Base-by-base conservation (phyloP, 169 alveolate species). In the Besnoitia besnoiti region DNA sequence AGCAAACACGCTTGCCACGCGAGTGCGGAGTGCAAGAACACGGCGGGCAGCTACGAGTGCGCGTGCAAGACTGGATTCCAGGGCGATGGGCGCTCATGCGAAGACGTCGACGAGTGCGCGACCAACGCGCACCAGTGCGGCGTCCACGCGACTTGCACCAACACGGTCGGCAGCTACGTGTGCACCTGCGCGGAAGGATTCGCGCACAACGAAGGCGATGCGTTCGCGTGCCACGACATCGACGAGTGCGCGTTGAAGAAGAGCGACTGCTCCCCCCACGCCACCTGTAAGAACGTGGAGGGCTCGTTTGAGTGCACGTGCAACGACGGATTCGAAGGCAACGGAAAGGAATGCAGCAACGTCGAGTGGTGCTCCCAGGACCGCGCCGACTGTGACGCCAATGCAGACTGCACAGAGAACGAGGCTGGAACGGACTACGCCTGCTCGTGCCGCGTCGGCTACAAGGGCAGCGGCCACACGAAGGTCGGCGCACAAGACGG, bases 91-190 rank as follows among this genome's bases (percentile, higher is more conserved):
- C 89, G 55, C 55, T 55, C 51, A 37, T 95, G 97, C 89, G 84
- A 49, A 33, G 97, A 95, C 89, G 62, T 95, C 37, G 95, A 95
- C 73, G 97, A 95, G 89, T 95, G 97, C 91, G 51, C 94, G 24
- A 84, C 51, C 2, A 92, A 93, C 14, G 91, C 93, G 21, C 90
- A 94, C 51, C 76, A 82, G 33, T 95, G 97, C 55, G 91, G 91
- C 0, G 27, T 33, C 39, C 91, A 94, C 55, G 90, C 94, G 67
- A 61, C 39, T 21, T 95, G 97, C 85, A 35, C 37, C 35, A 94
- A 95, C 88, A 95, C 97, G 24, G 51, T 85, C 4, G 97, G 97
- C n/a, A 40, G 95, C 55, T 95, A 76, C 85, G 94, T 90, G 51
- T 95, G 97, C 94, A 73, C 50, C n/a, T 94, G 96, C 85, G 84